Base-by-base conservation (phyloP, 2,329 filamentous ascomycete genomes). In the Botryosphaeria agaves region DNA sequence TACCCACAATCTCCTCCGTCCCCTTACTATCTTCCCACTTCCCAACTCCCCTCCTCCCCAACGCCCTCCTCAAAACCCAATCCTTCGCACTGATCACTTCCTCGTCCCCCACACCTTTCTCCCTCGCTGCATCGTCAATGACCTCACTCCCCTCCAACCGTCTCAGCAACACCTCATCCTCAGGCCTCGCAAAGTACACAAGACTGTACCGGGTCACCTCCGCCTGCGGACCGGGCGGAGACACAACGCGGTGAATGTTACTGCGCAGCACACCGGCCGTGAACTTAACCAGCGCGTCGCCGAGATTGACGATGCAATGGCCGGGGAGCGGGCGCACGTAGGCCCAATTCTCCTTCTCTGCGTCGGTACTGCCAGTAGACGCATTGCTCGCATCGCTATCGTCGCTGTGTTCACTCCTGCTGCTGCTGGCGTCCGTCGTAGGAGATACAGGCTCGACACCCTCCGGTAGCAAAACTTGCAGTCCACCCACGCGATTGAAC, bases 401-500 rank as follows among this genome's bases (percentile, higher is more conserved):
- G 21, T 3, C 12, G 7, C 7, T 23, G n/a, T n/a, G n/a, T n/a
- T n/a, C 26, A 14, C 18, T 29, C 5, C 18, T 23, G 30, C 5
- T 14, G 8, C 4, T n/a, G 21, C n/a, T 7, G 9, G 2, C 9
- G n/a, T n/a, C 4, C 15, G 21, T 12, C 11, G 17, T 21, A 15
- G 30, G 29, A 15, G 21, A 23, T 6, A 35, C 25, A 8, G 36
- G 15, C 7, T 12, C 5, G 14, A 48, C 49, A 3, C 40, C 38
- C 0, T 47, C 46, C 0, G 62, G 62, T 0, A 59, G 54, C 3
- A 62, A 49, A 3, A 70, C 59, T 40, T 70, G 66, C 5, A 71
- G 49, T 0, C 66, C 66, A 0, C 66, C 66, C 2, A 70, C 44
- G 0, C 62, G 55, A 45, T 69, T 71, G 46, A 70, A 67, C 2